These are phyloP conservation scores for Penicillium sp. DNA, from an alignment of 2,329 filamentous ascomycete species.

Conservation along the genomic window DNA sequence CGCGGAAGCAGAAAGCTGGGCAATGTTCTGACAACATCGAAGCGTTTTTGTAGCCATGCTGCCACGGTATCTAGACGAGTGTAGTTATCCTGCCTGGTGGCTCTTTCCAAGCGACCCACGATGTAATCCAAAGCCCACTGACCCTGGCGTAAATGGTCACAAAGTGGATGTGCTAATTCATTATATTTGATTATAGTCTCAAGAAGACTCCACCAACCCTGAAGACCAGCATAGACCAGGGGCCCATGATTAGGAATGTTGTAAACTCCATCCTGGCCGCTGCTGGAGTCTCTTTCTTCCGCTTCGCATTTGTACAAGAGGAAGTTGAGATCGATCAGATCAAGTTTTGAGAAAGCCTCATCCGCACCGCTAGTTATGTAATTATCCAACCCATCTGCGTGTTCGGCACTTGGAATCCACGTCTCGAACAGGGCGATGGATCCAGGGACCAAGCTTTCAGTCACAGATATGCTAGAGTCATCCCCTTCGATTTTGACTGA, in stretches of 20 bases:
- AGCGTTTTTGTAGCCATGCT: slow-evolving; percentile 76
- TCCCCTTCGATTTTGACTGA: slow-evolving; percentile 67
- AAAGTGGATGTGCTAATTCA: slow-evolving; percentile 86
- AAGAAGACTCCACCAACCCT: slow-evolving; percentile 96
- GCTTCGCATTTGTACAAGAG: slow-evolving; percentile 86
- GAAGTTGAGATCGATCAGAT: slow-evolving; percentile 83
- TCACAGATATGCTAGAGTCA: slow-evolving; percentile 74
- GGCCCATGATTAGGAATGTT: slow-evolving; percentile 77
- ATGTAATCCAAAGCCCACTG: slow-evolving; percentile 93
- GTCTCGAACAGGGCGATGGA: slow-evolving; percentile 95
- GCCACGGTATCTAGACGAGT: slow-evolving; percentile 62
- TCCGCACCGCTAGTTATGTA: slow-evolving; percentile 80
- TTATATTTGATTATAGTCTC: slow-evolving; percentile 82
- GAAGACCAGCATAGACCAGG: slow-evolving; percentile 91
- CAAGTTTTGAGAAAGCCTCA: slow-evolving; percentile 70
- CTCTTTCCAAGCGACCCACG: slow-evolving; percentile 69
- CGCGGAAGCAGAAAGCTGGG: slow-evolving; percentile 87
- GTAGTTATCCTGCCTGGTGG: slow-evolving; percentile 61
- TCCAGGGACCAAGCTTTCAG: slow-evolving; percentile 82
- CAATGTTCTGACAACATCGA: slow-evolving; percentile 77
- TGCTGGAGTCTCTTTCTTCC: slow-evolving; percentile 77
- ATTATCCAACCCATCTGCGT: slow-evolving; percentile 76
- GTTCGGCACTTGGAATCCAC: slow-evolving; percentile 84
- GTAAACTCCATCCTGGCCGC: slow-evolving; percentile 81
- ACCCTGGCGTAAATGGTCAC: slow-evolving; percentile 85